Evolutionary conservation across 108 stramenopile species (phyloP).

Genomic region (Nitzschia palea): DNA sequence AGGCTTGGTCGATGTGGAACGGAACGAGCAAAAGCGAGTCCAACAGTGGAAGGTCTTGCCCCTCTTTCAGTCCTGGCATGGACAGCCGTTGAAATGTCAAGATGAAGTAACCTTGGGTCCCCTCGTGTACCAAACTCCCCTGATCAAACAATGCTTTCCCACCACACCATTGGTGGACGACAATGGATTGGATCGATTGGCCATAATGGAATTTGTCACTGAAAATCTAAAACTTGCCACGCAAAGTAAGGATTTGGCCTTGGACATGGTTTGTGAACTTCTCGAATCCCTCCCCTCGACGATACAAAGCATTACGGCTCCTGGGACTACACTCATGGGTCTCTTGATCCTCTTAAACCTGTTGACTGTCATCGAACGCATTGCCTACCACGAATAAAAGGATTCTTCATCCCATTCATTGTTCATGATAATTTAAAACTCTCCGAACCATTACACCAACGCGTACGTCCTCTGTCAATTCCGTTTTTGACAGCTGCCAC

Average conservation of each 20-base stretch:
- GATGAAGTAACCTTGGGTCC: slow-evolving; percentile 32
- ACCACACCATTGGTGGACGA: slow-evolving; percentile 20
- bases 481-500: too few species aligned
- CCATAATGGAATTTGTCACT: slow-evolving; percentile 17
- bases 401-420: too few species aligned
- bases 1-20: slow-evolving; percentile 51
- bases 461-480: too few species aligned
- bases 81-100: slow-evolving; percentile 29
- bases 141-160: not conserved
- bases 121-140: not conserved
- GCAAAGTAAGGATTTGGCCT: slow-evolving; percentile 1
- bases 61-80: slow-evolving; percentile 38
- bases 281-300: not conserved
- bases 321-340: too few species aligned
- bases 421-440: too few species aligned
- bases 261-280: not conserved
- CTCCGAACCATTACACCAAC: too few species aligned
- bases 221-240: not conserved
- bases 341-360: too few species aligned
- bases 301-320: not conserved
- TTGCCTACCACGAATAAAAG: too few species aligned
- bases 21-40: slow-evolving; percentile 55
- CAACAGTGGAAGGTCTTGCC: slow-evolving; percentile 42
- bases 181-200: slow-evolving; percentile 30
- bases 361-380: too few species aligned